phyloP scores from a whole-genome alignment of 225 moss, liverwort and hornwort species.

The Thuidium tamariscinum region DNA sequence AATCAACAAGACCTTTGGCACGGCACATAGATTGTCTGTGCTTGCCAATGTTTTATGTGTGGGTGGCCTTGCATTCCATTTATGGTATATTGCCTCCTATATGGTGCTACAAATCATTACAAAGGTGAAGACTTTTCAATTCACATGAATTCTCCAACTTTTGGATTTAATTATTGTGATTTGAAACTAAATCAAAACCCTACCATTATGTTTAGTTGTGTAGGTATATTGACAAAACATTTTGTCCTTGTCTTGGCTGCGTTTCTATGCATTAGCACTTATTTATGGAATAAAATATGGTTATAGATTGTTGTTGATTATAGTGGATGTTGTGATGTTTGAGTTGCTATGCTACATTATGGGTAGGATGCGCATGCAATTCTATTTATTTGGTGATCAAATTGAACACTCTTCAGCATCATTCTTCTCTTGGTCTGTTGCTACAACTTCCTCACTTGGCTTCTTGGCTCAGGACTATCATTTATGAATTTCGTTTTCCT shows the following conservation, averaged over 20 bases:
- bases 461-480: too few species aligned
- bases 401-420: too few species aligned
- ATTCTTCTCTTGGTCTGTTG: too few species aligned
- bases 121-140: background rate
- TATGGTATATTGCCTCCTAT: constrained; percentile 49
- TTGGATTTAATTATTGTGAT: background rate
- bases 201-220: background rate
- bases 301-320: background rate
- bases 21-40: constrained; percentile 66
- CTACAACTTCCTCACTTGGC: too few species aligned
- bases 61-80: constrained; percentile 56
- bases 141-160: background rate
- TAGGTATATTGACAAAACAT: background rate
- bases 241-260: background rate
- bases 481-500: too few species aligned
- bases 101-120: constrained; percentile 27
- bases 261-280: background rate
- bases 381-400: background rate
- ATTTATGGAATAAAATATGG: background rate
- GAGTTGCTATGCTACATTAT: background rate
- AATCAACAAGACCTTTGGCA: constrained; percentile 76
- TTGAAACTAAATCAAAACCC: background rate
- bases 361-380: background rate
- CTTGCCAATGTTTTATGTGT: constrained; percentile 59
- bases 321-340: background rate